phyloP scores from a whole-genome alignment of 345 rosid species.

The Lepidium sativum region DNA sequence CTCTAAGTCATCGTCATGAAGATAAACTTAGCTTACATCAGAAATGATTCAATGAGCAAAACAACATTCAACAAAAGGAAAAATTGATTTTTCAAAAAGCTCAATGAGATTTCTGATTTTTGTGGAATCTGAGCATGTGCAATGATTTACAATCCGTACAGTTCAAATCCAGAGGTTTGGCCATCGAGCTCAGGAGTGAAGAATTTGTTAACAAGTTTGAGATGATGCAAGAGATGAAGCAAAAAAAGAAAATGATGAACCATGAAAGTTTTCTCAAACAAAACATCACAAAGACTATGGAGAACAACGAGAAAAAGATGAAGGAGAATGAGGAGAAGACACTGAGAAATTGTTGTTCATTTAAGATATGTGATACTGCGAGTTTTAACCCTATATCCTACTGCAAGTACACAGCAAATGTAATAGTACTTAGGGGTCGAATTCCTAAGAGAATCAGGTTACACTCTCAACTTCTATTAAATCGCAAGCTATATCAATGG shows the following conservation, averaged over 20 bases:
- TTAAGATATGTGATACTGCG: too few relatives aligned
- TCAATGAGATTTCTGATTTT: conserved; percentile 26
- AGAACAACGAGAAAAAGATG: not conserved
- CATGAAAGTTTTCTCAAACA: conserved; percentile 28
- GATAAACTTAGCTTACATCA: conserved; percentile 25
- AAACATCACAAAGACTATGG: conserved; percentile 10
- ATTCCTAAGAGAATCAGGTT: too few relatives aligned
- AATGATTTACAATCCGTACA: conserved; percentile 18
- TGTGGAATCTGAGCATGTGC: conserved; percentile 32
- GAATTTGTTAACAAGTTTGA: conserved; percentile 8
- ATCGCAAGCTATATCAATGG: too few relatives aligned
- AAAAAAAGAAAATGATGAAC: conserved; percentile 27
- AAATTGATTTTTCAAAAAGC: conserved; percentile 29
- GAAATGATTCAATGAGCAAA: conserved; percentile 29
- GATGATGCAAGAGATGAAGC: conserved; percentile 2
- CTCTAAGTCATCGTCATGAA: conserved; percentile 10
- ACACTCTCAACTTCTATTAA: too few relatives aligned
- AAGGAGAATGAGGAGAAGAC: not conserved
- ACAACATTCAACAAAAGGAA: conserved; percentile 32
- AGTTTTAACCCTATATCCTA: too few relatives aligned
- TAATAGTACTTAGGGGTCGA: too few relatives aligned
- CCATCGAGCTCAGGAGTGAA: conserved; percentile 13
- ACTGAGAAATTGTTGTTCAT: too few relatives aligned
- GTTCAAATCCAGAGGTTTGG: conserved; percentile 24
- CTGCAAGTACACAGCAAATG: too few relatives aligned